Evolutionary conservation across 768 basidiomycete genomes (phyloP), one percentile per base, ranked within the genome.

Genomic region (Clavulina sp.): DNA sequence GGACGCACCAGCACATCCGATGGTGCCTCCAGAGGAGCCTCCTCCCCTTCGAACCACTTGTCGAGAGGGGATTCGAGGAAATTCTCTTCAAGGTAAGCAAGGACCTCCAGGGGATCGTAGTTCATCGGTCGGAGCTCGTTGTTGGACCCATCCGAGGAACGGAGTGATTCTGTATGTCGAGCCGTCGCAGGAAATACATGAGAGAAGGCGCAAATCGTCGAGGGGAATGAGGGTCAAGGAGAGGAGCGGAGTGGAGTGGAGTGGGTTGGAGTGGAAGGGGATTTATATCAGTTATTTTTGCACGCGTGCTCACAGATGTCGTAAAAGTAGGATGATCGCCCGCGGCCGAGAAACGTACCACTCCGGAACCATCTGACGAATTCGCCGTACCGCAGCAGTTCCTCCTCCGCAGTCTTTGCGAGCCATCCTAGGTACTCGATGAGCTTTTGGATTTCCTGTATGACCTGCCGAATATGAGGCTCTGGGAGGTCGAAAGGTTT

Each of bases 381-480:
- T 56, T 86, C 80, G 57, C 73, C 77, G 68, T 88, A 88, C 41
- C 77, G 75, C 56, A 69, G 68, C 30, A 82, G 68, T 62, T 88
- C 84, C 58, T 69, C 73, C 52, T 81, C 75, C 34, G 80, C 75
- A 47, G 73, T 67, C 47, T 75, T 68, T 5, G 80, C 77, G 26
- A 88, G 68, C 81, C 81, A 85, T 13, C 71, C 75, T 26, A 76
- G 69, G 51, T 80, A 64, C 49, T 82, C 67, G 56, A 86, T 77
- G 4, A 74, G 76, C 54, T 71, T 72, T 36, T 70, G 69, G 4
- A 71, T 68, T 53, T 77, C 63, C 23, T 70, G 69, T 49, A 84
- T 63, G 57, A 75, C 78, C n/a, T 61, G 61, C 30, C 67, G 64
- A 46, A 84, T 63, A 29, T 77, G 73, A 46, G 70, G 64, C 32